Percentiles rank a stretch among this genome's conserved stretches.
Conservation (phyloP, 352 stramenopile species). For the Pythium graminicola region DNA sequence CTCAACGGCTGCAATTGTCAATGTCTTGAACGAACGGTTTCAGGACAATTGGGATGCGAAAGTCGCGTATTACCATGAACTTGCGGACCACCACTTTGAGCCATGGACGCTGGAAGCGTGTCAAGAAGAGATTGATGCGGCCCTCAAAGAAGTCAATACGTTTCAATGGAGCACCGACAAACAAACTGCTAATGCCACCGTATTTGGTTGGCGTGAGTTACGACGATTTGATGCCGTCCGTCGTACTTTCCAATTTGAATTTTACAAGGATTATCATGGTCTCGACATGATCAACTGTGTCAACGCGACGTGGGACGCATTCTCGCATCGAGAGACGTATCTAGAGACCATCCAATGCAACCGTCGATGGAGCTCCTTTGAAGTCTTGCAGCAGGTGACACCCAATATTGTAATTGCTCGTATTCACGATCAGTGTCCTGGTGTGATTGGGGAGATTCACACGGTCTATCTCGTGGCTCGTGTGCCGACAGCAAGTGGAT, state of each 20-base stretch:
- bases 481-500: too few relatives aligned
- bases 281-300: neutral
- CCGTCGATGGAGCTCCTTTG: neutral
- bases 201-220: conserved; percentile 10
- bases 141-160: conserved; percentile 1
- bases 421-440: too few relatives aligned
- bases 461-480: too few relatives aligned
- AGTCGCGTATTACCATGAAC: neutral
- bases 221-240: neutral
- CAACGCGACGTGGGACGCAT: conserved; percentile 1
- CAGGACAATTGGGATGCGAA: neutral
- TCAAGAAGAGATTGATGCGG: neutral
- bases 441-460: too few relatives aligned
- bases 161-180: conserved; percentile 5
- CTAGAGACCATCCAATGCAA: neutral
- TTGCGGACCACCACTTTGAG: neutral
- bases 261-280: neutral
- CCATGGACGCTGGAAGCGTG: neutral
- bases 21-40: neutral
- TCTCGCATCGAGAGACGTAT: neutral
- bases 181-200: neutral
- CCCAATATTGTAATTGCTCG: too few relatives aligned
- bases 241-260: conserved; percentile 4
- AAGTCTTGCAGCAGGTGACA: too few relatives aligned
- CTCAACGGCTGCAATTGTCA: neutral